Base-by-base conservation (phyloP, 148 eudicot species). In the Heliosperma pusillum region DNA sequence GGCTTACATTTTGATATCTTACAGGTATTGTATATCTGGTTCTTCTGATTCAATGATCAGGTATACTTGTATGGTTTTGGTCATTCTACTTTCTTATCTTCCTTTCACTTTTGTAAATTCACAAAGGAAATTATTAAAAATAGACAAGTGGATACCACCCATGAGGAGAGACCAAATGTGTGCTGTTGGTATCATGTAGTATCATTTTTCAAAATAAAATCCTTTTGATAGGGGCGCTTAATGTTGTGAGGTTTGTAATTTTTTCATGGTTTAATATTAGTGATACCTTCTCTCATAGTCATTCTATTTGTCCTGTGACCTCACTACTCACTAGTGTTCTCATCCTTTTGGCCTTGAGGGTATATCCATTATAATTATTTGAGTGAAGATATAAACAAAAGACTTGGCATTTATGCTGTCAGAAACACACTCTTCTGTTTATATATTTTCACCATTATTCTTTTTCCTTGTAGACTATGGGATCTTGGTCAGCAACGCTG, bases 401-500 rank as follows among this genome's bases (percentile, higher is more conserved):
- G 55, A 11, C 7, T 22, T 59, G 10, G 10, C 64, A 59, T 22
- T 21, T 59, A 22, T 59, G 7, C 10, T 59, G 64, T 5, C 2
- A 59, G 63, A 22, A 20, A 59, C 10, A 6, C 5, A 5, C 11
- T 59, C 9, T 5, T 66, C 17, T 55, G 17, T 50, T 55, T 66
- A 12, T 47, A 69, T 44, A 75, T 26, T 58, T 69, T 69, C 70
- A 69, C 61, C 42, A 52, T 26, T 66, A 47, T 42, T 20, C n/a
- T 44, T 40, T 25, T 56, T 30, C 7, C 68, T 73, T 73, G 80
- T 64, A 95, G 99, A 76, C 84, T 92, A 22, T 95, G 99, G 99
- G 99, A 95, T 88, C 96, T 95, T 74, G 97, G 96, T 73, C 99
- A 95, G 83, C 99, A 95, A 84, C 89, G 99, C 13, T 95, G 99